Evolutionary conservation across 2,329 filamentous ascomycete species (phyloP), one percentile per base, ranked within the genome.

Genomic region (Fusarium sarcochroum): DNA sequence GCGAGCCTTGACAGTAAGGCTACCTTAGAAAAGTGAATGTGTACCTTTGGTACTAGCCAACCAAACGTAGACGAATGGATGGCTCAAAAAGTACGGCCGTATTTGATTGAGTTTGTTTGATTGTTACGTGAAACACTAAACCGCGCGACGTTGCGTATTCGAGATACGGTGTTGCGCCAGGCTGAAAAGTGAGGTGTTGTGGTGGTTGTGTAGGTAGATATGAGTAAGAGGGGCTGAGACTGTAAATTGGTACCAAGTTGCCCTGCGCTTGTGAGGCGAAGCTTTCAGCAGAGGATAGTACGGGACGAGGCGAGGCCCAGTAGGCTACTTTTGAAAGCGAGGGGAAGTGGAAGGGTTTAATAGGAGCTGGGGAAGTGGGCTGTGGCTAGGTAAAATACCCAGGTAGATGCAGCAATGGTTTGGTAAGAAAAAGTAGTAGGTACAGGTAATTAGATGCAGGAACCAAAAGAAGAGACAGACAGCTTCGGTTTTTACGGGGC

Each of bases 1-100:
- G 27, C 27, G 27, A 34, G 63, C 63, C 51, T 49, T 47, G 45
- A 50, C 47, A 51, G 46, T 41, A 46, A 64, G 55, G 49, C 45
- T 40, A 27, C 7, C 27, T 58, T 50, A 70, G 58, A 66, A 63
- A 54, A 56, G 56, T 61, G 63, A 58, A 52, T 72, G 60, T 66
- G 69, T 74, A 74, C 72, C 72, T 74, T 58, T 49, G 63, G 57
- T 62, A 58, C 53, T 40, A 53, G 59, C 67, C 69, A 63, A 73
- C 69, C 71, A 72, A 59, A 63, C 59, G 59, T 44, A 58, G 38
- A 60, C 40, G 69, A 60, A 58, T 47, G 53, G 49, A 57, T 53
- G 69, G 61, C 37, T 53, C 59, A 56, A 30, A 50, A 51, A 66
- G 53, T 35, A 58, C 18, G 20, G 32, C 51, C 65, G 47, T 25